phyloP scores from a whole-genome alignment of 352 stramenopile species.

The Pythium rishiriense region DNA sequence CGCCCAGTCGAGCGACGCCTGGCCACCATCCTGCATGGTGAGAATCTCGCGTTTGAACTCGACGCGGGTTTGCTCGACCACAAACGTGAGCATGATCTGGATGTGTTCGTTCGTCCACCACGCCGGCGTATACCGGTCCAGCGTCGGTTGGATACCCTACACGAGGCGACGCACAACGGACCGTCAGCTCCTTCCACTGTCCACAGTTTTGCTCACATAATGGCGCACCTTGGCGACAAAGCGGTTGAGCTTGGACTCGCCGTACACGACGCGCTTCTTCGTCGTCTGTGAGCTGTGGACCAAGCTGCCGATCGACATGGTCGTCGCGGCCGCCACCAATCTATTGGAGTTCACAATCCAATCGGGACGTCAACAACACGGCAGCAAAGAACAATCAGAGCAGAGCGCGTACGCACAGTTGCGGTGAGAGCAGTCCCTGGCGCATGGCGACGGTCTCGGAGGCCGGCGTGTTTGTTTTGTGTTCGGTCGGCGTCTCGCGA shows the following conservation, averaged over 20 bases:
- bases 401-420: slow-evolving; percentile 5
- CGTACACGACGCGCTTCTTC: slow-evolving; percentile 54
- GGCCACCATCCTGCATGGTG: slow-evolving; percentile 52
- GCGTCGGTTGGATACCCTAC: slow-evolving; percentile 40
- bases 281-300: slow-evolving; percentile 5
- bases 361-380: too few relatives aligned
- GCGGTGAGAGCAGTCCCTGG: slow-evolving; percentile 5
- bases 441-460: neutral
- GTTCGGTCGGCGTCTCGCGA: neutral
- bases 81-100: slow-evolving; percentile 67
- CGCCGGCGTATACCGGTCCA: slow-evolving; percentile 59
- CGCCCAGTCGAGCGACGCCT: slow-evolving; percentile 68
- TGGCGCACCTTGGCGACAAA: slow-evolving; percentile 48
- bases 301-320: slow-evolving; percentile 6
- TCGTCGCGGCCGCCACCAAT: slow-evolving; percentile 3
- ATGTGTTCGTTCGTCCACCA: slow-evolving; percentile 79
- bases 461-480: neutral
- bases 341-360: neutral
- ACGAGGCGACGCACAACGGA: neutral
- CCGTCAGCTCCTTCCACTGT: neutral
- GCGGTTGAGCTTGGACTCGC: slow-evolving; percentile 60
- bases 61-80: slow-evolving; percentile 56
- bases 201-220: neutral
- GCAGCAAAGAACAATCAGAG: too few relatives aligned
- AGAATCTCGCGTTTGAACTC: slow-evolving; percentile 64